A percentile compares a stretch with the other conserved stretches of the same genome.
Evolutionary conservation across 1,284 basidiomycete genomes (phyloP).

Genomic region (Pholiota adiposa): DNA sequence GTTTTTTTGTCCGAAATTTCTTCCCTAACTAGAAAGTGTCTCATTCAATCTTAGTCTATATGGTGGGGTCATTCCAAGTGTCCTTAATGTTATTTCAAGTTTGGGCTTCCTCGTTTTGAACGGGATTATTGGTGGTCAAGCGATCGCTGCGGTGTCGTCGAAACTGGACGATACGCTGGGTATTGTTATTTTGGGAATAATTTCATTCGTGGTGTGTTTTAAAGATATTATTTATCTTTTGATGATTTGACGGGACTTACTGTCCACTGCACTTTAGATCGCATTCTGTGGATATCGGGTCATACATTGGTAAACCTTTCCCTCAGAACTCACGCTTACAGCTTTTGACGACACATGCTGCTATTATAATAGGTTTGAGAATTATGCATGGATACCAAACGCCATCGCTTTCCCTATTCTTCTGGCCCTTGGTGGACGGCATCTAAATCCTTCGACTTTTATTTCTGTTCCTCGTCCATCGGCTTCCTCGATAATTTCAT

Average conservation of each 20-base stretch:
- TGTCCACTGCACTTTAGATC: no score
- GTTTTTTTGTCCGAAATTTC: neutral
- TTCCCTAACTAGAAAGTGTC: no score
- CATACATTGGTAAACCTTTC: slow-evolving; percentile 49
- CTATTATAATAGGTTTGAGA: slow-evolving; percentile 63
- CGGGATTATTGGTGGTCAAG: slow-evolving; percentile 77
- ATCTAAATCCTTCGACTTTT: slow-evolving; percentile 40
- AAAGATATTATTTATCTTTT: neutral
- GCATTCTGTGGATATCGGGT: slow-evolving; percentile 67
- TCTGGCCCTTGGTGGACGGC: slow-evolving; percentile 59
- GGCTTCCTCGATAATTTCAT: slow-evolving; percentile 39
- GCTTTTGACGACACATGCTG: neutral
- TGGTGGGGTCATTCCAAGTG: slow-evolving; percentile 62
- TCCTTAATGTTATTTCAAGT: slow-evolving; percentile 66
- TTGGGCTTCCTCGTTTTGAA: slow-evolving; percentile 76
- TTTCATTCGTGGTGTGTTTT: slow-evolving; percentile 61
- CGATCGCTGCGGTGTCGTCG: slow-evolving; percentile 62
- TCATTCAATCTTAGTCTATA: slow-evolving; percentile 51
- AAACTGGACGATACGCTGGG: slow-evolving; percentile 60
- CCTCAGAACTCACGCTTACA: neutral
- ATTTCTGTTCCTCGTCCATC: slow-evolving; percentile 35
- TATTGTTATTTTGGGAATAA: slow-evolving; percentile 76
- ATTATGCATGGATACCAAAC: slow-evolving; percentile 69
- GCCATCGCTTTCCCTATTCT: slow-evolving; percentile 69
- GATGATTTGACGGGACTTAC: neutral